Evolutionary conservation across 164 flowering plant species (phyloP).

Genomic region (Chimonanthus praecox): DNA sequence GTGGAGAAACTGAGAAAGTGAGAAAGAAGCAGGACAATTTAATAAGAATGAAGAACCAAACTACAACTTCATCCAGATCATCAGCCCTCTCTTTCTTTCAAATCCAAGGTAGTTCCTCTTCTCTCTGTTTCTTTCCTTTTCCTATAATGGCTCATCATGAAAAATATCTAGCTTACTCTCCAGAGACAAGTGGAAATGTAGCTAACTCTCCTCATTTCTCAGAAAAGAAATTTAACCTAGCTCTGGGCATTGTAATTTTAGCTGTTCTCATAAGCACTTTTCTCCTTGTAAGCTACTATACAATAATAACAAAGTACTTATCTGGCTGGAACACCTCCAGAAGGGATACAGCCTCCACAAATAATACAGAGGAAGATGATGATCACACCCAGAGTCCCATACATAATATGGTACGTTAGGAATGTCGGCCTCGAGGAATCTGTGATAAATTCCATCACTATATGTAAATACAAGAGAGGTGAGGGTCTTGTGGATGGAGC

Average conservation of each 20-base stretch:
- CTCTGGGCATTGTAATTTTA: conserved; percentile 23
- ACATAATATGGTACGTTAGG: conserved; percentile 38
- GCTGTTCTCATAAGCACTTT: conserved; percentile 25
- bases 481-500: conserved; percentile 66
- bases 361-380: conserved; percentile 14
- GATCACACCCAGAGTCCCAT: conserved; percentile 23
- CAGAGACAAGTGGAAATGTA: not conserved
- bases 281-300: conserved; percentile 33
- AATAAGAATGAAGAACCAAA: not conserved
- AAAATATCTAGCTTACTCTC: not conserved
- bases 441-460: conserved; percentile 59
- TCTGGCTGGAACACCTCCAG: conserved; percentile 22
- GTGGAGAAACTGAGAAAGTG: not conserved
- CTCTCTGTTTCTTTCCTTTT: not conserved
- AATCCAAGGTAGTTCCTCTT: not conserved
- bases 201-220: not conserved
- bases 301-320: conserved; percentile 26
- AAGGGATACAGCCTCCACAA: conserved; percentile 18
- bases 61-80: not conserved
- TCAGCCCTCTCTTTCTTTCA: not conserved
- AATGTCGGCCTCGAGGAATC: conserved; percentile 61
- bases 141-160: conserved; percentile 1
- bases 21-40: not conserved
- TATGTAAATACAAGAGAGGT: conserved; percentile 52
- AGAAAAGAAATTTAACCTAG: not conserved